Evolutionary conservation across 805 yeast species (phyloP).

Genomic region (Teunomyces pallodes): DNA sequence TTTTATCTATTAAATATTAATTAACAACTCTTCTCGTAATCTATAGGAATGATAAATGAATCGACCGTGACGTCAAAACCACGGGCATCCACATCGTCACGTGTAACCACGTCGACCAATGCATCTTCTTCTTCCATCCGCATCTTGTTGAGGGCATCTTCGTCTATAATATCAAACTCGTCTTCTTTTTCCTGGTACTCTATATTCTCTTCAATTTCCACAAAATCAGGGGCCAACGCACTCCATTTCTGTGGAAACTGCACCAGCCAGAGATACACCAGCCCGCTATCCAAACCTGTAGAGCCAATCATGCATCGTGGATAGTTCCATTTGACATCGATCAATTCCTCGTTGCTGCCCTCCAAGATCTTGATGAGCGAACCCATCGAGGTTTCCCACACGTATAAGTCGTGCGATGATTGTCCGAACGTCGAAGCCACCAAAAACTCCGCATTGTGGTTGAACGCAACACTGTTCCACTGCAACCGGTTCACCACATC

Average conservation of each 20-base stretch:
- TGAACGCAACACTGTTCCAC: slow-evolving; percentile 81
- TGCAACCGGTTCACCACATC: slow-evolving; percentile 86
- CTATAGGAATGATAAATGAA: slow-evolving; percentile 62
- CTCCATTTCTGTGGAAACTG: slow-evolving; percentile 91
- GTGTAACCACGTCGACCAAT: slow-evolving; percentile 61
- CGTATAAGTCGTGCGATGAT: slow-evolving; percentile 81
- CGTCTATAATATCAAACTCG: slow-evolving; percentile 81
- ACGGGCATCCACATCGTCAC: slow-evolving; percentile 67
- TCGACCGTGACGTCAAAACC: slow-evolving; percentile 54
- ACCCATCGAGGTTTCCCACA: slow-evolving; percentile 91
- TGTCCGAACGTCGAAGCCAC: slow-evolving; percentile 83
- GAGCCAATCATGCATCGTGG: slow-evolving; percentile 71
- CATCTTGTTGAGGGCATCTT: slow-evolving; percentile 59
- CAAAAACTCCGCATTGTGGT: slow-evolving; percentile 75
- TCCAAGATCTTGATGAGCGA: slow-evolving; percentile 85
- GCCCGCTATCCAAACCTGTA: slow-evolving; percentile 83
- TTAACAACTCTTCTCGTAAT: slow-evolving; percentile 20
- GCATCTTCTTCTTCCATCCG: slow-evolving; percentile 64
- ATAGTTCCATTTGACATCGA: slow-evolving; percentile 85
- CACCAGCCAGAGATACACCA: slow-evolving; percentile 78
- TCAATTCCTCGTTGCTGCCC: slow-evolving; percentile 85
- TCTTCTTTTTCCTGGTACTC: slow-evolving; percentile 87
- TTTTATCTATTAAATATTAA: neutral
- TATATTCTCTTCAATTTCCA: slow-evolving; percentile 87
- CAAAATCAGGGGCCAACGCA: slow-evolving; percentile 94